A percentile compares a stretch with the other conserved stretches of the same genome.
Conservation (phyloP, 768 basidiomycete genomes). For the Mycena albidolilacea region DNA sequence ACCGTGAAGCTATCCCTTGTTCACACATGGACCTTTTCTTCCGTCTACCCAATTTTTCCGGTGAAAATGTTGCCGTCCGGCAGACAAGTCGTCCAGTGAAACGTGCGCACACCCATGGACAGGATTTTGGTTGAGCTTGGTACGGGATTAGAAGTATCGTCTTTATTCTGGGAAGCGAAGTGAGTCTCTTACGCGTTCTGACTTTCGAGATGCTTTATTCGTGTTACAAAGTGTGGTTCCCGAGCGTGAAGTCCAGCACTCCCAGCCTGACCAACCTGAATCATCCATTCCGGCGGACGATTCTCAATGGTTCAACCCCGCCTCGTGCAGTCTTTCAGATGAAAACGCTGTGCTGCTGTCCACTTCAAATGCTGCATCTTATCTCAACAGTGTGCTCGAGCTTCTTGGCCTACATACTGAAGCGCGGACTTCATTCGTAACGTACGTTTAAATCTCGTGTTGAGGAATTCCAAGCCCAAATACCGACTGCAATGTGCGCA, state of each 20-base stretch:
- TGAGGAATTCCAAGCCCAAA: background rate
- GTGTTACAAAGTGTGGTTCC: background rate
- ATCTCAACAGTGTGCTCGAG: slow-evolving; percentile 45
- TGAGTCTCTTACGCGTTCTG: slow-evolving; percentile 33
- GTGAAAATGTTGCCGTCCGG: background rate
- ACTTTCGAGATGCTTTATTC: background rate
- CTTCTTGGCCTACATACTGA: slow-evolving; percentile 48
- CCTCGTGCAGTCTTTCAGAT: slow-evolving; percentile 7
- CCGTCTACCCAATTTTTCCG: slow-evolving; percentile 4
- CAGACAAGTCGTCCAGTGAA: background rate
- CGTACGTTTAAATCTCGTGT: slow-evolving; percentile 31
- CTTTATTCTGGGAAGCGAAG: slow-evolving; percentile 60
- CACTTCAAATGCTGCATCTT: slow-evolving; percentile 38
- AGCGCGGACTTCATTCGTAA: slow-evolving; percentile 54
- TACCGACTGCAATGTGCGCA: background rate
- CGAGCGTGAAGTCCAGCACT: background rate
- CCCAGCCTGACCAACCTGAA: background rate
- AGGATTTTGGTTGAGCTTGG: slow-evolving; percentile 49
- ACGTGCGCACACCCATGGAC: slow-evolving; percentile 23
- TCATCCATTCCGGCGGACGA: background rate
- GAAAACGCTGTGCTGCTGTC: slow-evolving; percentile 38
- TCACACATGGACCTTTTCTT: slow-evolving; percentile 19
- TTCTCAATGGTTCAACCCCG: slow-evolving; percentile 7
- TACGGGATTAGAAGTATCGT: slow-evolving; percentile 49
- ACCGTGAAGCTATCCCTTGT: slow-evolving; percentile 22